Evolutionary conservation across 108 stramenopile genomes (phyloP).

Genomic region (Ochromonas danica): DNA sequence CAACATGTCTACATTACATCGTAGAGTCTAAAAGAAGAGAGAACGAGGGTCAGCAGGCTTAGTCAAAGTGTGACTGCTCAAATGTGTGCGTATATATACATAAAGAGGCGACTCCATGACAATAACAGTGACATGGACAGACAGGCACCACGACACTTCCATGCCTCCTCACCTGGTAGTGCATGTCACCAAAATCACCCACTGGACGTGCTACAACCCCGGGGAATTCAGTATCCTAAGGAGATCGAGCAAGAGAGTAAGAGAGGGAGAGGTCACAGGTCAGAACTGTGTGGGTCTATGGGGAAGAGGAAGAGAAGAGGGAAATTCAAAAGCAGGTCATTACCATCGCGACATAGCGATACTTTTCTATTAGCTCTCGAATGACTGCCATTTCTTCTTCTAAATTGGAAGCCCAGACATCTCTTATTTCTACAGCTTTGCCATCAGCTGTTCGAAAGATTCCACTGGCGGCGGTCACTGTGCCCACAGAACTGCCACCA

Average conservation of each 20-base stretch:
- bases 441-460: slow-evolving; percentile 29
- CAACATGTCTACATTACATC: slow-evolving; percentile 95
- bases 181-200: slow-evolving; percentile 86
- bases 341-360: slow-evolving; percentile 96
- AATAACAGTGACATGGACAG: too few relatives aligned
- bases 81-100: too few relatives aligned
- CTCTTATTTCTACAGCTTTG: slow-evolving; percentile 58
- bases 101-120: too few relatives aligned
- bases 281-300: slow-evolving; percentile 23
- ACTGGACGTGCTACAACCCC: slow-evolving; percentile 98
- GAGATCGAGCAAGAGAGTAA: not conserved
- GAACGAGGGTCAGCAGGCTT: too few relatives aligned
- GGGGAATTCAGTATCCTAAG: slow-evolving; percentile 86
- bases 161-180: slow-evolving; percentile 61
- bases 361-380: slow-evolving; percentile 81
- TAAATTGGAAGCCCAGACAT: slow-evolving; percentile 63
- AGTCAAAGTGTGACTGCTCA: too few relatives aligned
- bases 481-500: too few relatives aligned
- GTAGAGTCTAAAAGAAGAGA: slow-evolving; percentile 71
- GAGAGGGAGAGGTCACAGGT: not conserved
- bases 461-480: slow-evolving; percentile 18
- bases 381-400: slow-evolving; percentile 80
- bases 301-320: not conserved
- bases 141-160: not conserved
- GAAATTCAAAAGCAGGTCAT: not conserved